These are phyloP conservation scores for Scutellaria baicalensis DNA, from an alignment of 257 asterid genomes.

Conservation along the genomic window DNA sequence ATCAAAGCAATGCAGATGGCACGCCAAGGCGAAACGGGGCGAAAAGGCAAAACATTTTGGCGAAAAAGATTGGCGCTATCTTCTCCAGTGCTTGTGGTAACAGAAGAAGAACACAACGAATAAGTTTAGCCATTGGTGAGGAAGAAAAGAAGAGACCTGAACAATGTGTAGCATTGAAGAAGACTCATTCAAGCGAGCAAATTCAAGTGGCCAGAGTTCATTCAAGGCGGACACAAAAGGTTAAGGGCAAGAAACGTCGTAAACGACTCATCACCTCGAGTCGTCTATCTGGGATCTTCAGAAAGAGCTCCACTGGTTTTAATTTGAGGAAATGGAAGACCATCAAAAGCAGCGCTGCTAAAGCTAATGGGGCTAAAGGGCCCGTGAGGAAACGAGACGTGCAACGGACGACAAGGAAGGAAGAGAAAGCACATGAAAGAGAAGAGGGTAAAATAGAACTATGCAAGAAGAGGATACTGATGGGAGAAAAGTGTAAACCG, in stretches of 20 bases:
- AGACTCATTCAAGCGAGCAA: not conserved
- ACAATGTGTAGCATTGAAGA: not conserved
- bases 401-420: not conserved
- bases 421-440: not conserved
- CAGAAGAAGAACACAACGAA: conserved; percentile 7
- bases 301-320: conserved; percentile 10
- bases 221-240: not conserved
- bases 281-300: conserved; percentile 16
- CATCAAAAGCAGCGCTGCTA: not conserved
- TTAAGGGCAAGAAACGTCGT: not conserved
- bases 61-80: conserved; percentile 20
- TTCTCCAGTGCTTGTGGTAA: conserved; percentile 21
- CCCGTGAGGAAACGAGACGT: not conserved
- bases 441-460: conserved; percentile 23
- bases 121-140: not conserved
- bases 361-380: not conserved
- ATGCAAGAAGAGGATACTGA: conserved; percentile 68
- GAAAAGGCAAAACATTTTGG: not conserved
- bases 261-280: not conserved
- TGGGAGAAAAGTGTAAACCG: conserved; percentile 65
- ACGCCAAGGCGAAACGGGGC: not conserved
- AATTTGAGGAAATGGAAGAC: conserved; percentile 22
- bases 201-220: not conserved
- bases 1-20: not conserved
- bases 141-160: not conserved